Percentiles rank a stretch among this genome's conserved stretches.
phyloP scores from a whole-genome alignment of 129 eudicot genomes.

The Artemisia tridentata region DNA sequence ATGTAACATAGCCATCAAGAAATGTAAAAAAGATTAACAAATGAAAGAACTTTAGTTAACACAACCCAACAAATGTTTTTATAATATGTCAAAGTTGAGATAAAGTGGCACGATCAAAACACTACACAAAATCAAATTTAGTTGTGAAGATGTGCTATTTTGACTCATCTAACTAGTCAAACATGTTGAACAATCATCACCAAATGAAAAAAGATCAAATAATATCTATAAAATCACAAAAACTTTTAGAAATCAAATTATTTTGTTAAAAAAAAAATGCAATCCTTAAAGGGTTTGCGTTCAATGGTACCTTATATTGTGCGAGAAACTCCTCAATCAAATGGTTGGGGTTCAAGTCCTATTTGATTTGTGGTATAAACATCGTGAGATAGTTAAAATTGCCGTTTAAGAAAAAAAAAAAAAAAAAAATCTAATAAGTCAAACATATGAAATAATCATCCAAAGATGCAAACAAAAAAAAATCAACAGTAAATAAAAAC shows the following conservation, averaged over 20 bases:
- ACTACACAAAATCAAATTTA: background rate
- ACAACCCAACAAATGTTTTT: background rate
- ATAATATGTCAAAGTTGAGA: background rate
- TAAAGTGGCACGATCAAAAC: background rate
- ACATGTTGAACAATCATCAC: background rate
- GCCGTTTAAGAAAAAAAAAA: background rate
- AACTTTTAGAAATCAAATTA: background rate
- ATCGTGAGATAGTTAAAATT: too few relatives aligned
- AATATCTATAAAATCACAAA: background rate
- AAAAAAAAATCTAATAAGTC: constrained; percentile 10
- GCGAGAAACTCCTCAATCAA: too few relatives aligned
- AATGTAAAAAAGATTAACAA: constrained; percentile 2
- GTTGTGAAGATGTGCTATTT: background rate
- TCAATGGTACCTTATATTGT: too few relatives aligned
- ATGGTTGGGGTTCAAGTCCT: too few relatives aligned
- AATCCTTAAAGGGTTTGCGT: too few relatives aligned
- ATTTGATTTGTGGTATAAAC: too few relatives aligned
- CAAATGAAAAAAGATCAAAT: background rate
- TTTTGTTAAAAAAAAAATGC: background rate
- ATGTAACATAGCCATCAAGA: constrained; percentile 7
- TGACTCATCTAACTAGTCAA: constrained; percentile 17
- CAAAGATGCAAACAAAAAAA: constrained; percentile 4
- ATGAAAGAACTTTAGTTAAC: background rate
- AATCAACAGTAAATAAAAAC: constrained; percentile 10
- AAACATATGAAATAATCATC: constrained; percentile 25